phyloP scores from a whole-genome alignment of 192 early-diverging fungal species.

The Backusella parvicylindrica region DNA sequence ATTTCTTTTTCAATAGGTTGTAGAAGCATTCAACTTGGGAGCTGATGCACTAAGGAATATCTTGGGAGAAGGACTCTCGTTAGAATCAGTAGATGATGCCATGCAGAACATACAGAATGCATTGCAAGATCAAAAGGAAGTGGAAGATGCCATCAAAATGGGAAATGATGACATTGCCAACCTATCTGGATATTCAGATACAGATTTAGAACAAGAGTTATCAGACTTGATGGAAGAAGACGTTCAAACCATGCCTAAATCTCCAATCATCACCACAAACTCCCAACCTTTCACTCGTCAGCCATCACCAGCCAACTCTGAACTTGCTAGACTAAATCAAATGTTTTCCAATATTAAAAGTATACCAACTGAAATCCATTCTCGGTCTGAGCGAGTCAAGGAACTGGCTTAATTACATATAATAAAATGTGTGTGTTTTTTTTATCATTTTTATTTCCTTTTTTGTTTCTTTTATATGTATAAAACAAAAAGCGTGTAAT shows the following conservation, averaged over 20 bases:
- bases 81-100: slow-evolving; percentile 49
- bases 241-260: background rate
- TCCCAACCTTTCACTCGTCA: background rate
- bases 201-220: background rate
- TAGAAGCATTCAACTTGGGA: slow-evolving; percentile 58
- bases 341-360: background rate
- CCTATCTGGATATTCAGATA: background rate
- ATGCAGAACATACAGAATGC: slow-evolving; percentile 61
- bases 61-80: slow-evolving; percentile 41
- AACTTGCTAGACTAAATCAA: background rate
- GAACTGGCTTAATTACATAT: background rate
- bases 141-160: slow-evolving; percentile 56
- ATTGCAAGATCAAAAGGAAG: slow-evolving; percentile 58
- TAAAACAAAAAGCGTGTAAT: background rate
- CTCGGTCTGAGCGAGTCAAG: background rate
- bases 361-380: background rate
- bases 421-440: background rate
- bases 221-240: background rate
- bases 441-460: too few relatives aligned
- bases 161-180: slow-evolving; percentile 21
- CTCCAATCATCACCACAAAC: background rate
- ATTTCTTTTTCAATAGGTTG: slow-evolving; percentile 32
- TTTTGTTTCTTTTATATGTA: background rate
- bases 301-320: background rate
- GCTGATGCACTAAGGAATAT: slow-evolving; percentile 50